Percentiles rank a stretch among this genome's conserved stretches.
Conservation (phyloP, 2,329 filamentous ascomycete genomes). For the Beauveria sp. region DNA sequence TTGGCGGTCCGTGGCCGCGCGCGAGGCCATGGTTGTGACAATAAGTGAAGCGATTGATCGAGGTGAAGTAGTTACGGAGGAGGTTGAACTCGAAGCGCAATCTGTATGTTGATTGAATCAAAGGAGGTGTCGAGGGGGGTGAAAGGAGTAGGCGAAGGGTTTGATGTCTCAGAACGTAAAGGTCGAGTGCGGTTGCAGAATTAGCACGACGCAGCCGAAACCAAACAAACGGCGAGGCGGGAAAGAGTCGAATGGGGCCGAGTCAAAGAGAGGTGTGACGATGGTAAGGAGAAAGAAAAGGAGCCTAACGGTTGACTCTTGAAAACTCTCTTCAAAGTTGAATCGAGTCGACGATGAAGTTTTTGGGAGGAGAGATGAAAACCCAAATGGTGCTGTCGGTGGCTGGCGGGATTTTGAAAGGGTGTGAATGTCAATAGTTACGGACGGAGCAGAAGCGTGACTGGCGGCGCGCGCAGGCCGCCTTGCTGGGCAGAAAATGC, state of each 20-base stretch:
- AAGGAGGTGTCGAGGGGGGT: background rate
- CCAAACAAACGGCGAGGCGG: background rate
- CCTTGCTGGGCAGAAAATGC: background rate
- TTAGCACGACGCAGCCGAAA: background rate
- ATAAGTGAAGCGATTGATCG: background rate
- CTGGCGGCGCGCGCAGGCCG: background rate
- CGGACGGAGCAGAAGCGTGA: background rate
- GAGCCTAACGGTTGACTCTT: background rate
- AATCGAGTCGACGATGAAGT: background rate
- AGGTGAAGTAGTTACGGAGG: background rate
- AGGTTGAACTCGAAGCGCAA: background rate
- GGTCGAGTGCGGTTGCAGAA: background rate
- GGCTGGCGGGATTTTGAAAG: background rate
- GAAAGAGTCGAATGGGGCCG: background rate
- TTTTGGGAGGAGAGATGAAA: background rate
- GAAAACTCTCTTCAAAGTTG: background rate
- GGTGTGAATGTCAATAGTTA: background rate
- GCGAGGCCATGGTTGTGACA: slow-evolving; percentile 1
- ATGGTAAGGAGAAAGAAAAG: background rate
- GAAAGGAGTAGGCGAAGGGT: background rate
- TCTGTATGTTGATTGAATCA: background rate
- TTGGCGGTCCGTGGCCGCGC: background rate
- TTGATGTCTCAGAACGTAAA: slow-evolving; percentile 4
- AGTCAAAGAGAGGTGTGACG: background rate
- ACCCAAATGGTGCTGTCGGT: background rate